A percentile compares a stretch with the other conserved stretches of the same genome.
Evolutionary conservation across 2,329 filamentous ascomycete genomes (phyloP).

Genomic region (Colletotrichum incanum): DNA sequence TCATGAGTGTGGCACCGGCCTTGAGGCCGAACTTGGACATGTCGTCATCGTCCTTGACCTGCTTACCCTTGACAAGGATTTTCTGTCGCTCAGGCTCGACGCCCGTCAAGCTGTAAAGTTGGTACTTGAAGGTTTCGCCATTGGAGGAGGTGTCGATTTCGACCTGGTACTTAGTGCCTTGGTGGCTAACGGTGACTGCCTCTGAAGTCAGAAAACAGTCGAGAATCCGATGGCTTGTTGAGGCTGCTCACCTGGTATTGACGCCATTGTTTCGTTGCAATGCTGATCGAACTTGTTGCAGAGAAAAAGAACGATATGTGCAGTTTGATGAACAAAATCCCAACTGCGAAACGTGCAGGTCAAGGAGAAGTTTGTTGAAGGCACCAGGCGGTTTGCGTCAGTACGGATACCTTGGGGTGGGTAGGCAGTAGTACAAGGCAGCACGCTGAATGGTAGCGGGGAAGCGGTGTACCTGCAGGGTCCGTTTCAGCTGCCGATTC

Average conservation of each 20-base stretch:
- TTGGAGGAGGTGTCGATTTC: constrained; percentile 88
- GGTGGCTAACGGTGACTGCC: constrained; percentile 91
- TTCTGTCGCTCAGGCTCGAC: constrained; percentile 98
- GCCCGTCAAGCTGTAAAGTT: constrained; percentile 94
- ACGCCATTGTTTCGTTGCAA: constrained; percentile 61
- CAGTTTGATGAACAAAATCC: constrained; percentile 12
- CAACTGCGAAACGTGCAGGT: constrained; percentile 21
- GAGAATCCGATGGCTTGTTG: constrained; percentile 12
- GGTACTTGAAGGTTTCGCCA: constrained; percentile 95
- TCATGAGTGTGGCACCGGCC: constrained; percentile 89
- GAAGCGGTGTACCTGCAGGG: constrained; percentile 44
- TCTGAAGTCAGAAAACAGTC: constrained; percentile 45
- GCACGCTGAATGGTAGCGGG: constrained; percentile 33
- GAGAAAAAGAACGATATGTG: constrained; percentile 22
- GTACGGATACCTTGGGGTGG: constrained; percentile 24
- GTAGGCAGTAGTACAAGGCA: constrained; percentile 37
- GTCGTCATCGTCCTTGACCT: constrained; percentile 95
- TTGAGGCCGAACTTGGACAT: constrained; percentile 89
- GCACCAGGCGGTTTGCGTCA: constrained; percentile 44
- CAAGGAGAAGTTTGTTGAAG: constrained; percentile 41
- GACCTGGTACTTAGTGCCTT: constrained; percentile 95
- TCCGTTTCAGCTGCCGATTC: constrained; percentile 41
- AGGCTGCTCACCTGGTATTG: constrained; percentile 66
- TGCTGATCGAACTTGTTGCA: constrained; percentile 35
- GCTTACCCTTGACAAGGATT: constrained; percentile 92